Percentiles rank a stretch among this genome's conserved stretches.
Evolutionary conservation across 805 yeast genomes (phyloP).

Genomic region (Candida tammaniensis): DNA sequence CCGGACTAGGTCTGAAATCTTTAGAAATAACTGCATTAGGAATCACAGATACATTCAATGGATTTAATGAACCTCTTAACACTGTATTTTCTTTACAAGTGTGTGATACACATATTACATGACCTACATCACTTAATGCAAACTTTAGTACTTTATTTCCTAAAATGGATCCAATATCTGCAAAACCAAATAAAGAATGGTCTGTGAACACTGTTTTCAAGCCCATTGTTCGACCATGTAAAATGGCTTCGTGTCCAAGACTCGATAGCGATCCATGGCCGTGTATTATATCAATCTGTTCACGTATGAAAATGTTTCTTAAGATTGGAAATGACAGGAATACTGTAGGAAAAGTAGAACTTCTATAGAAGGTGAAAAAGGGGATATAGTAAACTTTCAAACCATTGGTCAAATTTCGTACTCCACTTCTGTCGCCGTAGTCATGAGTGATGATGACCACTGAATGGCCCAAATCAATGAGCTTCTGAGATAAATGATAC

Average conservation of each 20-base stretch:
- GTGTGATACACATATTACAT: slow-evolving; percentile 94
- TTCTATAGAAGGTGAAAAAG: slow-evolving; percentile 72
- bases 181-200: slow-evolving; percentile 93
- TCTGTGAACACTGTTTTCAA: slow-evolving; percentile 89
- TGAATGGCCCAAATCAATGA: slow-evolving; percentile 77
- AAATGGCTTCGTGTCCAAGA: slow-evolving; percentile 82
- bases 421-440: slow-evolving; percentile 78
- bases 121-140: slow-evolving; percentile 81
- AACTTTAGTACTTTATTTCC: slow-evolving; percentile 86
- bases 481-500: slow-evolving; percentile 82
- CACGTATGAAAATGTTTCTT: slow-evolving; percentile 82
- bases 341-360: slow-evolving; percentile 84
- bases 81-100: slow-evolving; percentile 97
- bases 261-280: slow-evolving; percentile 92
- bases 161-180: slow-evolving; percentile 75
- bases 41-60: slow-evolving; percentile 76
- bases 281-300: slow-evolving; percentile 83
- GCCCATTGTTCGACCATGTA: slow-evolving; percentile 95
- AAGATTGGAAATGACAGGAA: slow-evolving; percentile 84
- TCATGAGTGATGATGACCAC: slow-evolving; percentile 88
- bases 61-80: slow-evolving; percentile 78
- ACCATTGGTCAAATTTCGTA: slow-evolving; percentile 83
- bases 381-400: slow-evolving; percentile 92
- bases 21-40: slow-evolving; percentile 92
- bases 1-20: slow-evolving; percentile 49